These are phyloP conservation scores for Hypoxylon fuscum DNA, from an alignment of 495 filamentous ascomycete genomes.

Conservation along the genomic window DNA sequence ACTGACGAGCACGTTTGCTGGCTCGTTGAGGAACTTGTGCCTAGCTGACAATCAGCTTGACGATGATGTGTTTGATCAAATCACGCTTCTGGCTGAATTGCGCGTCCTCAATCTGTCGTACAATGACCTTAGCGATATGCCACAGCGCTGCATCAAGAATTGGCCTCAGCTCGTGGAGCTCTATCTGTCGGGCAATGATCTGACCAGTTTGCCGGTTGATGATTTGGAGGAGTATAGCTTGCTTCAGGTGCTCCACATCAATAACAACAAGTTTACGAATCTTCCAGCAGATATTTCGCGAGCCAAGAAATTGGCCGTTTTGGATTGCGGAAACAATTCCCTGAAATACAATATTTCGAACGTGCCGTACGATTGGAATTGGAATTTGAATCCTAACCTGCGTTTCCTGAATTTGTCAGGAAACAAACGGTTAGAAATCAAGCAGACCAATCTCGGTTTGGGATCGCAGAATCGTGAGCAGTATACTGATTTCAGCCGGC, in stretches of 20 bases:
- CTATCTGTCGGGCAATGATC: conserved; percentile 94
- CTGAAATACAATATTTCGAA: conserved; percentile 99
- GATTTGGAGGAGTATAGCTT: conserved; percentile 88
- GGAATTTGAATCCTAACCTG: conserved; percentile 96
- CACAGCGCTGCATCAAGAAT: conserved; percentile 82
- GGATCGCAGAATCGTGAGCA: conserved; percentile 68
- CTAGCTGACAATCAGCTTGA: conserved; percentile 93
- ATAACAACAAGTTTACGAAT: conserved; percentile 96
- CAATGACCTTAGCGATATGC: conserved; percentile 92
- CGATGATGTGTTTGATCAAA: conserved; percentile 92
- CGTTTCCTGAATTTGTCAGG: conserved; percentile 96
- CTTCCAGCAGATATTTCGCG: conserved; percentile 95
- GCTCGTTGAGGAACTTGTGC: conserved; percentile 81
- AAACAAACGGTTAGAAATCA: conserved; percentile 97
- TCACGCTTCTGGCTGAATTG: conserved; percentile 82
- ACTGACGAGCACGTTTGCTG: conserved; percentile 82
- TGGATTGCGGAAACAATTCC: conserved; percentile 96
- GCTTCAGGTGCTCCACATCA: conserved; percentile 91
- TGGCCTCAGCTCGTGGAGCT: conserved; percentile 91
- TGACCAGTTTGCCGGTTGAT: conserved; percentile 90
- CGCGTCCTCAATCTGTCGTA: conserved; percentile 93
- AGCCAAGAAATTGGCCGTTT: conserved; percentile 84
- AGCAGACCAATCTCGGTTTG: conserved; percentile 68
- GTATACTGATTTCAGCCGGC: conserved; percentile 88
- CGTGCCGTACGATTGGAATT: conserved; percentile 99